phyloP scores from a whole-genome alignment of 345 rosid species.

The Cochlearia excelsa region DNA sequence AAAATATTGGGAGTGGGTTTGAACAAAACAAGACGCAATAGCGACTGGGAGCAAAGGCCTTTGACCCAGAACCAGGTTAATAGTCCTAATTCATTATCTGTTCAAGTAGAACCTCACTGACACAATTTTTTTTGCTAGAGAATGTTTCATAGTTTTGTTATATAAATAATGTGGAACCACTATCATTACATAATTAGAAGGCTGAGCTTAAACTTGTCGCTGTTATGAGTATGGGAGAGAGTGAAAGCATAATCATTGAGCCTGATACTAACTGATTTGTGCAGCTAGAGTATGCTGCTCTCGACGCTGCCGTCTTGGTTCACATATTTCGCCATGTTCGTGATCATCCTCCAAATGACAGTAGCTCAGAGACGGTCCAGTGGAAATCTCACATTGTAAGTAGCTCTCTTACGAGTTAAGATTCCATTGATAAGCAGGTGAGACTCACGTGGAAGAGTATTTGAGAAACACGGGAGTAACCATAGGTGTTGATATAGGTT shows the following conservation, averaged over 20 bases:
- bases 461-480: no score
- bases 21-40: conserved; percentile 84
- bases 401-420: background rate
- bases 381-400: conserved; percentile 88
- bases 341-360: conserved; percentile 41
- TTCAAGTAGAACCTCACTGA: conserved; percentile 4
- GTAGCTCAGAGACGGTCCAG: conserved; percentile 44
- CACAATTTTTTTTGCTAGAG: background rate
- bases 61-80: conserved; percentile 72
- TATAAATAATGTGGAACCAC: background rate
- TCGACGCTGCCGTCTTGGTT: conserved; percentile 84
- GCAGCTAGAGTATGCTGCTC: conserved; percentile 94
- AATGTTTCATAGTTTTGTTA: background rate
- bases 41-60: conserved; percentile 90
- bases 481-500: no score
- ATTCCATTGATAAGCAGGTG: no score
- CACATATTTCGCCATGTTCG: conserved; percentile 63
- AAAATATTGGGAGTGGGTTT: conserved; percentile 85
- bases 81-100: conserved; percentile 2
- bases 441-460: no score
- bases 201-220: background rate
- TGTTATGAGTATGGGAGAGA: background rate
- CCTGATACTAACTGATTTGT: conserved; percentile 5
- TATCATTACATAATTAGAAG: background rate
- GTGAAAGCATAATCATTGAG: background rate